Evolutionary conservation across 192 early-diverging fungal species (phyloP), one percentile per base, ranked within the genome.

Genomic region (Backusella tuberculispora): DNA sequence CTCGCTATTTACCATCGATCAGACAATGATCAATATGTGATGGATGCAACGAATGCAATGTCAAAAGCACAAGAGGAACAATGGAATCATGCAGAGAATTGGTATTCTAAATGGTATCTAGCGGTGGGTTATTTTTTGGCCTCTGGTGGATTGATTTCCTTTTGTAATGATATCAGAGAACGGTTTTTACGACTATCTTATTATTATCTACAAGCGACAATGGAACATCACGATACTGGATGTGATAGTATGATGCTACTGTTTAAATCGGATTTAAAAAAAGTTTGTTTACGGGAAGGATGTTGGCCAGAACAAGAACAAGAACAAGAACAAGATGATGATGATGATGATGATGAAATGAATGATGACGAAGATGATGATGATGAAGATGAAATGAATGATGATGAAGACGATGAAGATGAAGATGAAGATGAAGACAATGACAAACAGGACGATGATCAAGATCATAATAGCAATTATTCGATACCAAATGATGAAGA

Each of bases 71-170:
- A 26, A 6, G 9, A 26, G 12, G 53, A 60, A 12, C 53, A 76
- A 15, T 37, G n/a, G 17, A 63, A 41, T 14, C 42, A 29, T 19
- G 60, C 75, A 1, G 44, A 70, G 17, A 45, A 43, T 43, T 76
- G 75, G 75, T 14, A 63, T 48, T 69, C 60, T 6, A 37, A 38
- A 13, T 76, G 75, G 75, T 71, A 69, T 40, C 60, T 76, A 8
- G 69, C 75, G 0, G 69, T 76, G 12, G 67, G 69, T 37, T 64
- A 65, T 21, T 76, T 43, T 43, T 12, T 76, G 1, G 50, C 67
- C 4, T 53, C 43, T 7, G 69, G 60, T 41, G 45, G 71, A 5
- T 29, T 48, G 1, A 17, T 26, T 1, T 24, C 37, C 0, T 34
- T 38, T 43, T 37, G n/a, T 38, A n/a, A 24, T 63, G 15, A n/a